Evolutionary conservation across 2,329 filamentous ascomycete genomes (phyloP), one percentile per base, ranked within the genome.

Genomic region (Colletotrichum sp.): DNA sequence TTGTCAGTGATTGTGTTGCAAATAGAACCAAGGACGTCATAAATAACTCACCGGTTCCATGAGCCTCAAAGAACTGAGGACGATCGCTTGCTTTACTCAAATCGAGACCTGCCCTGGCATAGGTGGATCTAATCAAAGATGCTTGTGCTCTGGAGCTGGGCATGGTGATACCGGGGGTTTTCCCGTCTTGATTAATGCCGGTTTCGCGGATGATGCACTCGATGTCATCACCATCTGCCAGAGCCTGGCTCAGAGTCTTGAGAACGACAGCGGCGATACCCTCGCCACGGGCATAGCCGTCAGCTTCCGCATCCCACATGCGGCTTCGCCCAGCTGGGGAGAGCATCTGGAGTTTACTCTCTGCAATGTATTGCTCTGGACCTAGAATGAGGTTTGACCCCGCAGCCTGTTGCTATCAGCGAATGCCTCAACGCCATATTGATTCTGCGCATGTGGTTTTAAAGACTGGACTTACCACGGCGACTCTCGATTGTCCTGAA

Each of bases 221-320:
- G 15, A 82, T 81, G 18, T 73, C 38, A 36, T 82, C 77, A 16
- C 78, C 77, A 69, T 82, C 77, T 18, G 4, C 77, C 4, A 90
- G 66, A 0, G 89, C 89, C 1, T 81, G 74, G 12, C 76, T 81
- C 8, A 90, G 79, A 3, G 76, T 78, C 76, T 90, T 91, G 7
- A 91, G 73, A 0, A 89, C 77, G 0, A 90, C 75, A 0, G 82
- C 79, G 1, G 83, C 86, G 8, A 88, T 77, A 3, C 88, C 89
- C 57, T 91, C 89, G 11, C 88, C 89, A 1, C 89, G 83, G 6
- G 82, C 87, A 75, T 90, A 90, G 1, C 89, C 89, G 75, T 89
- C 80, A 0, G 87, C 89, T 4, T 78, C 78, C 5, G 78, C 80
- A 75, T 87, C 85, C 80, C 83, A 88, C 80, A 84, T 85, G 12